phyloP scores from a whole-genome alignment of 371 early-diverging fungal genomes.

The Rhizopus arrhizus region DNA sequence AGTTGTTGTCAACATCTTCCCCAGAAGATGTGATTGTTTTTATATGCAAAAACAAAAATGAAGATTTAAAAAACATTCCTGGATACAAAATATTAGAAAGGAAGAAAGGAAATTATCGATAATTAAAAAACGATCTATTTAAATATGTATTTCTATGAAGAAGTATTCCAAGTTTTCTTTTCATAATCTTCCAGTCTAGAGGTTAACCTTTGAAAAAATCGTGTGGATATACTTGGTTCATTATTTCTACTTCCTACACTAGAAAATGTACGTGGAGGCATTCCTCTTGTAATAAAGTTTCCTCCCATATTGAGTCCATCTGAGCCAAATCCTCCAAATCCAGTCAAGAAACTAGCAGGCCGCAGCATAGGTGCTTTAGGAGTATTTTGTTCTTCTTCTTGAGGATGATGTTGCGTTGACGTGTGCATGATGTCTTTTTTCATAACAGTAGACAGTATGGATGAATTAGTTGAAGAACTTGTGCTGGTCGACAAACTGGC shows the following conservation, averaged over 20 bases:
- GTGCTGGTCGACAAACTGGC: slow-evolving; percentile 37
- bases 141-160: not conserved
- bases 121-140: not conserved
- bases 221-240: slow-evolving; percentile 49
- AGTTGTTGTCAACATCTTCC: too few relatives aligned
- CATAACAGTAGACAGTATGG: slow-evolving; percentile 25
- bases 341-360: slow-evolving; percentile 49
- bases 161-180: slow-evolving; percentile 16
- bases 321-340: slow-evolving; percentile 41
- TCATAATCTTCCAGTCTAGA: slow-evolving; percentile 45
- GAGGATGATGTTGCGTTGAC: slow-evolving; percentile 5
- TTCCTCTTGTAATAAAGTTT: slow-evolving; percentile 43
- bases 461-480: slow-evolving; percentile 31
- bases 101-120: not conserved
- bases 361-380: slow-evolving; percentile 30
- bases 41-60: too few relatives aligned
- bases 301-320: slow-evolving; percentile 28
- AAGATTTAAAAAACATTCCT: too few relatives aligned
- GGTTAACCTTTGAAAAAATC: slow-evolving; percentile 51
- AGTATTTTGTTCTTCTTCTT: slow-evolving; percentile 1
- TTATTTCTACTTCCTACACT: slow-evolving; percentile 1
- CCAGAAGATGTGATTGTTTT: too few relatives aligned
- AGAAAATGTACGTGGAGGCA: slow-evolving; percentile 30
- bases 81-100: not conserved
- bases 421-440: slow-evolving; percentile 22